These are phyloP conservation scores for Wickerhamiella qilinensis DNA, from an alignment of 805 yeast species.

Conservation along the genomic window DNA sequence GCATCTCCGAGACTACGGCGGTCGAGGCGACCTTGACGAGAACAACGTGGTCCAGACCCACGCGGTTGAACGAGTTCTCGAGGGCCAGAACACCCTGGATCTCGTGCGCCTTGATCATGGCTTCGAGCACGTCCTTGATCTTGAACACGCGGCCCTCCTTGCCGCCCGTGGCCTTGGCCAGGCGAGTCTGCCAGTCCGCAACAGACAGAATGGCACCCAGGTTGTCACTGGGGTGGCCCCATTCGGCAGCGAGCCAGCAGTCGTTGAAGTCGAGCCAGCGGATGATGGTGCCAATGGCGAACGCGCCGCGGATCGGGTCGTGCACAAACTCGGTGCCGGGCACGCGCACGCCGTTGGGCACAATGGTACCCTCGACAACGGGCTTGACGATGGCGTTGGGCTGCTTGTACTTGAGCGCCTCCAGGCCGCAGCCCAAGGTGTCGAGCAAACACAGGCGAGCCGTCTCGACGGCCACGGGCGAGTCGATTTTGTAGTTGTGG, in stretches of 20 bases:
- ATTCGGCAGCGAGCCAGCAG: constrained; percentile 55
- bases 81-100: constrained; percentile 44
- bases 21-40: constrained; percentile 45
- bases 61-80: constrained; percentile 43
- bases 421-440: constrained; percentile 45
- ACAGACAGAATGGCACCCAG: constrained; percentile 44
- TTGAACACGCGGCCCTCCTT: constrained; percentile 28
- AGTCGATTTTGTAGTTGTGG: constrained; percentile 30
- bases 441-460: constrained; percentile 41
- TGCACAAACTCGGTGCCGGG: constrained; percentile 34
- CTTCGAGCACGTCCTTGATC: constrained; percentile 34
- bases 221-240: constrained; percentile 55
- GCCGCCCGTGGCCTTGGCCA: constrained; percentile 26
- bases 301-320: constrained; percentile 45
- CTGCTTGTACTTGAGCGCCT: constrained; percentile 37
- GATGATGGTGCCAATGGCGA: constrained; percentile 38
- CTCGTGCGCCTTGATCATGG: constrained; percentile 50
- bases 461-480: constrained; percentile 34
- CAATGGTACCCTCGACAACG: constrained; percentile 38
- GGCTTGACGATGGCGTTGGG: constrained; percentile 36
- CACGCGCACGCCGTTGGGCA: constrained; percentile 39
- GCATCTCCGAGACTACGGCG: constrained; percentile 39
- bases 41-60: constrained; percentile 44
- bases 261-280: constrained; percentile 50
- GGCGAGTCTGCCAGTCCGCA: constrained; percentile 38